Evolutionary conservation across 2,329 filamentous ascomycete genomes (phyloP), one percentile per base, ranked within the genome.

Genomic region (Trichophyton simii): DNA sequence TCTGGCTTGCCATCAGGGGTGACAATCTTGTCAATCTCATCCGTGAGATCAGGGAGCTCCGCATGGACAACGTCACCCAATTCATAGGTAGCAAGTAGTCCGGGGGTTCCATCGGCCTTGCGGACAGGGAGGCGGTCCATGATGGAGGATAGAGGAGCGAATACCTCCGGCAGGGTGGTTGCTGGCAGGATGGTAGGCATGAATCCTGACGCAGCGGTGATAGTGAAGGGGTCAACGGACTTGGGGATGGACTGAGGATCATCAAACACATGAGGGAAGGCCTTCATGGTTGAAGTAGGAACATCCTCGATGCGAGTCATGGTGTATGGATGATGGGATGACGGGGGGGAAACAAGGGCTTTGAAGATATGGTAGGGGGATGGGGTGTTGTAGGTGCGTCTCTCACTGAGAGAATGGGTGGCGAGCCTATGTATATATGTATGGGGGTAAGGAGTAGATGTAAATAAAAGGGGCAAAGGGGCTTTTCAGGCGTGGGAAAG

Each of bases 71-170:
- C 82, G 44, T 86, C 84, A 13, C 91, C 91, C 13, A 96, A 83
- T 68, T 82, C 80, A 71, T 83, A 87, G 11, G 78, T 80, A 20
- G 89, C 89, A 57, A 96, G 82, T 5, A 96, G 82, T 20, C 91
- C 91, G 0, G 89, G 86, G 41, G 80, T 78, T 1, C 91, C 91
- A 63, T 86, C 83, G 7, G 81, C 75, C 58, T 83, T 94, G 76
- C 83, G 83, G 72, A 96, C 86, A 28, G 91, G 89, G 83, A 94
- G 89, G 63, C 85, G 83, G 63, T 84, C 79, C 36, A 92, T 80
- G 64, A 95, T 80, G 25, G 83, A 83, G 72, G 89, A 85, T 38
- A 95, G 79, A 3, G 82, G 76, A 41, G 84, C 81, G 71, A 96
- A 96, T 71, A 87, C 87, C 13, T 79, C 67, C 20, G 91, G 91